A percentile compares a stretch with the other conserved stretches of the same genome.
Evolutionary conservation across 2,329 filamentous ascomycete species (phyloP).

Genomic region (Calonectria crousiana): DNA sequence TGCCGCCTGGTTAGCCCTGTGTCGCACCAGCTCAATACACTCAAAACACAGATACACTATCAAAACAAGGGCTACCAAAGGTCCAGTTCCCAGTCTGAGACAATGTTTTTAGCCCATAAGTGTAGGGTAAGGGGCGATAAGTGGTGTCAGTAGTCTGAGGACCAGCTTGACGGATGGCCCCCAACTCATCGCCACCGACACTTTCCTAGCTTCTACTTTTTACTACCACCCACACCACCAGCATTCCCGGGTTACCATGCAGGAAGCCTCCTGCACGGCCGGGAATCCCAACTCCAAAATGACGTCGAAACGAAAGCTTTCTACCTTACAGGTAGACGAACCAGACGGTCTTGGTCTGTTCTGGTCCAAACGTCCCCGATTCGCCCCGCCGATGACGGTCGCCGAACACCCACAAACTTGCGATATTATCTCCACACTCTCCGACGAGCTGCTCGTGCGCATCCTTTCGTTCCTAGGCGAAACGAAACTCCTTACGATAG

Average conservation of each 20-base stretch:
- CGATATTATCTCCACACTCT: constrained; percentile 79
- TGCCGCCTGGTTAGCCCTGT: neutral
- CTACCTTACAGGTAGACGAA: constrained; percentile 6
- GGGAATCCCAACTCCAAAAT: constrained; percentile 27
- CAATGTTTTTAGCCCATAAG: neutral
- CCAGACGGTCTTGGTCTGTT: constrained; percentile 21
- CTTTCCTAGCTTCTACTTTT: constrained; percentile 28
- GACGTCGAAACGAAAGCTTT: constrained; percentile 42
- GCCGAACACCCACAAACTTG: constrained; percentile 27
- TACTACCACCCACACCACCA: neutral
- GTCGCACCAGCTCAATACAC: neutral
- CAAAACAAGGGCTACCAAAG: neutral
- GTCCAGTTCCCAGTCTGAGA: neutral
- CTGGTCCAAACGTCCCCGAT: constrained; percentile 40
- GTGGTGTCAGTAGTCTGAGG: neutral
- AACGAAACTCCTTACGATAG: constrained; percentile 71
- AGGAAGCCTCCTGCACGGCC: constrained; percentile 30
- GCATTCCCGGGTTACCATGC: constrained; percentile 5
- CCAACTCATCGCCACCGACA: constrained; percentile 41
- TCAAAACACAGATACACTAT: neutral
- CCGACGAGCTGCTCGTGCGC: constrained; percentile 88
- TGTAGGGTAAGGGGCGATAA: constrained; percentile 36
- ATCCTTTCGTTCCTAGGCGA: constrained; percentile 84
- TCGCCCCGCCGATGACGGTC: constrained; percentile 21
- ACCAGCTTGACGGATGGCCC: constrained; percentile 23